Evolutionary conservation across 2,329 filamentous ascomycete genomes (phyloP).

Genomic region (Akanthomyces lecanii): DNA sequence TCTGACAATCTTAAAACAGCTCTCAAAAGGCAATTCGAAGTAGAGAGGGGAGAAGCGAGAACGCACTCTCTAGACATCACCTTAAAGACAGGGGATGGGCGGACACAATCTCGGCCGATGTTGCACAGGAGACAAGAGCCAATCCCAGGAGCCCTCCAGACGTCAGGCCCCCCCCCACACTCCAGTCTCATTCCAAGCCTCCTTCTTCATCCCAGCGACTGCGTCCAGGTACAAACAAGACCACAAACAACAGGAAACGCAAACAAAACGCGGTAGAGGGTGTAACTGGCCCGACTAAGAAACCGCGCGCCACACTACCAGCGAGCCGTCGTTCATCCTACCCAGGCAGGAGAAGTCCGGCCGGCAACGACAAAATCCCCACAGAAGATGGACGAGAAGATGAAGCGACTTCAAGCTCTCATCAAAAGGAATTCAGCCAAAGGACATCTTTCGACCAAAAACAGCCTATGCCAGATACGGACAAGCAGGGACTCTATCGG

Average conservation of each 20-base stretch:
- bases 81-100: not conserved
- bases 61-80: not conserved
- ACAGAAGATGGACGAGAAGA: not conserved
- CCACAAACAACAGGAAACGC: not conserved
- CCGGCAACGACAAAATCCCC: not conserved
- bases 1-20: not conserved
- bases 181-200: no score
- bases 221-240: not conserved
- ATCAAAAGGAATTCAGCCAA: not conserved
- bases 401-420: not conserved
- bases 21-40: not conserved
- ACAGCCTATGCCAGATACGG: not conserved
- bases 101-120: not conserved
- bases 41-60: not conserved
- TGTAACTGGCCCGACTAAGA: not conserved
- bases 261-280: not conserved
- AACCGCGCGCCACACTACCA: not conserved
- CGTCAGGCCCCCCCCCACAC: not conserved
- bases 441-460: not conserved
- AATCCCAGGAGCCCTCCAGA: not conserved
- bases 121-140: not conserved
- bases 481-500: not conserved
- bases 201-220: not conserved
- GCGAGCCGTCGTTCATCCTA: not conserved
- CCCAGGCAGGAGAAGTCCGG: no score